Base-by-base conservation (phyloP, 495 filamentous ascomycete species). In the Penicillium paxilli region DNA sequence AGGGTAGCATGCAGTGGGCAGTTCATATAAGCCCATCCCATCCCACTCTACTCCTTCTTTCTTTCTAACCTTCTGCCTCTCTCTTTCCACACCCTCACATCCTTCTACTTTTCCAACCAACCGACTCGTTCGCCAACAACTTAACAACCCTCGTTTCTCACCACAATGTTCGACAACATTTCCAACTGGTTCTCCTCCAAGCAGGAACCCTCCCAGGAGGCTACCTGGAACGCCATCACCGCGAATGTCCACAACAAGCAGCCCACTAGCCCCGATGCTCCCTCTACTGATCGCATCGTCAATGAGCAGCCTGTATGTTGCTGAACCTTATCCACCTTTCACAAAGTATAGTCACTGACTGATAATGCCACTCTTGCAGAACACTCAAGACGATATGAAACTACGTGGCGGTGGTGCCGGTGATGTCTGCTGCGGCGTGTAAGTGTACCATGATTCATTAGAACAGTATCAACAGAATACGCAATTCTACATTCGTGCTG, bases 341-440 rank as follows among this genome's bases (percentile, higher is more conserved):
- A 8, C 6, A n/a, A 24, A 10, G 22, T 40, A 41, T 32, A 19
- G 2, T 46, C 17, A 3, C 25, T 24, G 11, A 44, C 10, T 5
- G 6, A 44, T 7, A 23, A 22, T 40, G n/a, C 38, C 11, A 11
- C 12, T 25, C 0, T 21, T n/a, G 4, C 45, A 78, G 72, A 52
- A 62, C 46, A 60, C 65, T 28, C 62, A 74, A 25, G 69, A 75
- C 50, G 55, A 67, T 16, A 70, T 69, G 68, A 66, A 65, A 49
- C 65, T 78, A n/a, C 75, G 75, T 32, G 73, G 75, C 56, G 75
- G 75, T 57, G 69, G 65, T 50, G 67, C 54, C 5, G 69, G 70
- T 25, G 74, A 70, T 17, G 53, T 76, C 42, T 78, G 75, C 68
- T 78, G 75, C 47, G 75, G 75, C 65, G 17, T 76, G 75, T 78